Conservation (phyloP, 2,329 filamentous ascomycete species). For the Penicillium sp. region DNA sequence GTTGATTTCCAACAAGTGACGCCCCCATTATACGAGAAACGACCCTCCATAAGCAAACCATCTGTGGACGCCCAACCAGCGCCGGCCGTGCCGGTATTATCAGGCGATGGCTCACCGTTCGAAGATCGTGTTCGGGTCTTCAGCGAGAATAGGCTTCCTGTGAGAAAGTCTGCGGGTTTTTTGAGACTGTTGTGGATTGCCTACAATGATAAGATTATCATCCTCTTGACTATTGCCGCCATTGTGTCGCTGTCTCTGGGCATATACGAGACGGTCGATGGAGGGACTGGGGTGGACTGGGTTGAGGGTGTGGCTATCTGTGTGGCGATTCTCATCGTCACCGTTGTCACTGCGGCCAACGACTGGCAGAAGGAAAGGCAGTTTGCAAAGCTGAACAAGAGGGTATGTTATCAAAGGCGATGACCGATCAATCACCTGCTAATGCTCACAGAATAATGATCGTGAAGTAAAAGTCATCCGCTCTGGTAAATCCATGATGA, state of each 20-base stretch:
- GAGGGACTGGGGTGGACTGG: slow-evolving; percentile 59
- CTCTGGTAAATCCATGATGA: slow-evolving; percentile 63
- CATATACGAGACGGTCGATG: slow-evolving; percentile 65
- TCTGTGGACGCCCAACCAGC: slow-evolving; percentile 1
- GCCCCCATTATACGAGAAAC: slow-evolving; percentile 19
- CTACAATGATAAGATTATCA: slow-evolving; percentile 73
- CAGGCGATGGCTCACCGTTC: slow-evolving; percentile 39
- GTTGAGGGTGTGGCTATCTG: slow-evolving; percentile 68
- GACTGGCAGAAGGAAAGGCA: slow-evolving; percentile 70
- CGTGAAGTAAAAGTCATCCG: slow-evolving; percentile 67
- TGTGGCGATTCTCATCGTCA: slow-evolving; percentile 66
- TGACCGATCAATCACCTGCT: slow-evolving; percentile 2
- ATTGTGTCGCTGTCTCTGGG: slow-evolving; percentile 69
- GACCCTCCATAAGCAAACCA: slow-evolving; percentile 15
- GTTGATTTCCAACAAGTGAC: slow-evolving; percentile 74
- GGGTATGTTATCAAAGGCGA: slow-evolving; percentile 29
- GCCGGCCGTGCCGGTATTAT: slow-evolving; percentile 2
- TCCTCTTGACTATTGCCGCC: slow-evolving; percentile 68
- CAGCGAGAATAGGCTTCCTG: slow-evolving; percentile 62
- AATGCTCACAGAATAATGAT: slow-evolving; percentile 57
- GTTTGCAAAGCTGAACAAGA: slow-evolving; percentile 62
- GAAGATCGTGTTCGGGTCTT: slow-evolving; percentile 62
- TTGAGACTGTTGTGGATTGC: slow-evolving; percentile 66
- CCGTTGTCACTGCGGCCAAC: slow-evolving; percentile 63
- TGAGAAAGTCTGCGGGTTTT: slow-evolving; percentile 64